phyloP scores from a whole-genome alignment of 2,329 filamentous ascomycete genomes.

The Teratosphaeria viscida region DNA sequence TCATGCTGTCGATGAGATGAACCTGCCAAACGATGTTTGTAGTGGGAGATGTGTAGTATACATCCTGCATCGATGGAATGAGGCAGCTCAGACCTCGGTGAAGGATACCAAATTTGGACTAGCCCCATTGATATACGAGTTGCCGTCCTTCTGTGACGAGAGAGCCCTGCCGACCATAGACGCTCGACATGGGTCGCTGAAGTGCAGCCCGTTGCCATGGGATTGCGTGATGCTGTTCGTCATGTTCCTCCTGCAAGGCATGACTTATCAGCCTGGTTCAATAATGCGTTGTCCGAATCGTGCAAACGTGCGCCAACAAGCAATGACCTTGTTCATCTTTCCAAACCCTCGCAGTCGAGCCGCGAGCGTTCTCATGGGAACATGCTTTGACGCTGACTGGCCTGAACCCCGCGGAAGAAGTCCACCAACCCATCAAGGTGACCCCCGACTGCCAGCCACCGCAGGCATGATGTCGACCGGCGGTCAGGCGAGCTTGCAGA shows the following conservation, averaged over 20 bases:
- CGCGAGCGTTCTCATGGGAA: background rate
- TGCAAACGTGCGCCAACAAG: background rate
- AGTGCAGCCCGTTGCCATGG: background rate
- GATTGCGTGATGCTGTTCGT: background rate
- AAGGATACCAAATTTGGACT: no score
- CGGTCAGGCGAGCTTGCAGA: background rate
- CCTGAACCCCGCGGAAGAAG: background rate
- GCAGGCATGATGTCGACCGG: background rate
- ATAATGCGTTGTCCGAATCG: background rate
- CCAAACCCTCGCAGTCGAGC: background rate
- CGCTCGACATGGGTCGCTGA: background rate
- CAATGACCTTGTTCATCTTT: background rate
- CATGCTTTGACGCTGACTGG: background rate
- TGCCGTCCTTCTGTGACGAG: no score
- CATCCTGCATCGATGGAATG: no score
- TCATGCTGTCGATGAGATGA: no score
- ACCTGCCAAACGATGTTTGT: no score
- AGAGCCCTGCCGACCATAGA: background rate
- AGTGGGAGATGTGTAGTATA: no score
- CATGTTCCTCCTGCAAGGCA: background rate
- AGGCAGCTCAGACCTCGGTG: no score
- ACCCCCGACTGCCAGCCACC: background rate
- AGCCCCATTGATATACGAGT: no score
- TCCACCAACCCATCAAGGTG: background rate
- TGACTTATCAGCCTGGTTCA: background rate